Base-by-base conservation (phyloP, 257 asterid species). In the Solanum stenotomum region DNA sequence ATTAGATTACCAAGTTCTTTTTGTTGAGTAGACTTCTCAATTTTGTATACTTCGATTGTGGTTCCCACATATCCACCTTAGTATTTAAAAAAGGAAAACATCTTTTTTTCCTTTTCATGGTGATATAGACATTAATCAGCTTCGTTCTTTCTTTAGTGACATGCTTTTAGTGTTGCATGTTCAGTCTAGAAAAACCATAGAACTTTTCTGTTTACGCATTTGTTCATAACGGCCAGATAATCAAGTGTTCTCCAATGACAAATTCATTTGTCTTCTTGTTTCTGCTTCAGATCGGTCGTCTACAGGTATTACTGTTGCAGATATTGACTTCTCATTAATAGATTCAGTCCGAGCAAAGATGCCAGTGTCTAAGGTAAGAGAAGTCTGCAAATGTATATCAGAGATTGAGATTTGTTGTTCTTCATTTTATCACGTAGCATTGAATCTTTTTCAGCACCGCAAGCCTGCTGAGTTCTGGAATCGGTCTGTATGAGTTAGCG, bases 281-380 rank as follows among this genome's bases (percentile, higher is more conserved):
- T 56, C 10, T 89, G 86, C 85, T 88, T 46, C 91, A 94, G 98
- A 97, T 92, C 94, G 96, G 35, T 79, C 88, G 9, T 91, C 98
- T 15, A 96, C 99, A 40, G 98, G 99, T 77, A 92, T 97, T 87
- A 93, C 95, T 88, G 94, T 95, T 76, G 98, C 98, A n/a, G 99
- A 97, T 91, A 93, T 97, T 76, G 99, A 96, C 78, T 93, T 94
- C 75, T 87, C 94, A 22, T 37, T 88, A 68, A 93, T 97, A 40
- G 94, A 93, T 67, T 91, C 97, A 31, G 95, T 95, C 89, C 91
- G 98, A 89, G 89, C 95, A 83, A 97, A 93, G 93, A 97, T 96
- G 99, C 98, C 98, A 10, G 90, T 96, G 59, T 88, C 90, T 70
- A 92, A 89, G 93, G 95, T 92, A 75, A 87, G 76, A 20, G 63